Evolutionary conservation across 345 rosid genomes (phyloP).

Genomic region (Arabidopsis arenosa): DNA sequence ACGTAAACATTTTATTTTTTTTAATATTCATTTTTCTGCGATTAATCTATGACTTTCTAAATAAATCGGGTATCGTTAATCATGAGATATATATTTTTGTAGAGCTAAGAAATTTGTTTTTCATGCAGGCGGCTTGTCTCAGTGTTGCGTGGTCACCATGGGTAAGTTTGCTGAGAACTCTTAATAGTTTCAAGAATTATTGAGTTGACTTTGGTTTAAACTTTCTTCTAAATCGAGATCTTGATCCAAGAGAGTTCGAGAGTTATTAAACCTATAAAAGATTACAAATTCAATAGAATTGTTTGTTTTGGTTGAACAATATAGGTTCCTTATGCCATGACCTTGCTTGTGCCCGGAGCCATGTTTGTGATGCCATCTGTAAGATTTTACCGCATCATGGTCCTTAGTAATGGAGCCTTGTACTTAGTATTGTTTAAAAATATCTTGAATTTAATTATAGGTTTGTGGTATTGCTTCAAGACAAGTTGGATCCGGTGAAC

Average conservation of each 20-base stretch:
- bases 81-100: not conserved
- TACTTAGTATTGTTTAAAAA: not conserved
- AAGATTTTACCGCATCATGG: slow-evolving; percentile 39
- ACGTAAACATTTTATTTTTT: slow-evolving; percentile 3
- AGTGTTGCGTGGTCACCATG: slow-evolving; percentile 78
- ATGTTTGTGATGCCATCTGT: slow-evolving; percentile 66
- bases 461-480: slow-evolving; percentile 70
- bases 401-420: not conserved
- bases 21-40: not conserved
- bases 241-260: not conserved
- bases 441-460: slow-evolving; percentile 11
- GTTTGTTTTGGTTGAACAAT: not conserved
- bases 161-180: slow-evolving; percentile 51
- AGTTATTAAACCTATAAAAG: not conserved
- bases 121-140: slow-evolving; percentile 61
- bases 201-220: not conserved
- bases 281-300: not conserved
- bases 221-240: not conserved
- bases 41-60: not conserved
- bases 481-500: slow-evolving; percentile 73
- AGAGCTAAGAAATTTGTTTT: slow-evolving; percentile 2
- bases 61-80: not conserved
- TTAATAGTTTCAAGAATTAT: not conserved
- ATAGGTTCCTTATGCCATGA: slow-evolving; percentile 79
- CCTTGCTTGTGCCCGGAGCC: slow-evolving; percentile 43